Evolutionary conservation across 495 filamentous ascomycete species (phyloP).

Genomic region (Annulohypoxylon nitens): DNA sequence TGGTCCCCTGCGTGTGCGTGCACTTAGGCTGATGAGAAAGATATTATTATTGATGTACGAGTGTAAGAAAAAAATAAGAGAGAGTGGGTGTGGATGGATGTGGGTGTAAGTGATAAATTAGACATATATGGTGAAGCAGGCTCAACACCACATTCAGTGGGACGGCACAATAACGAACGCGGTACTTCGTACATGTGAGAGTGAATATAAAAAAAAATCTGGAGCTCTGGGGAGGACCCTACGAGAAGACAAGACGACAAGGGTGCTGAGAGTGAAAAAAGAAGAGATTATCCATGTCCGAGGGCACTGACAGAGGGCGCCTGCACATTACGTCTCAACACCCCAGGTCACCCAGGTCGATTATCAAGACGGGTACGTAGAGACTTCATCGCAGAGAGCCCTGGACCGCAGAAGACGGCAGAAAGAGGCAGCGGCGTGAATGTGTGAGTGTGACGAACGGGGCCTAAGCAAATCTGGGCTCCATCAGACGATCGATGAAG

Average conservation of each 20-base stretch:
- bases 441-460: slow-evolving; percentile 44
- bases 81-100: slow-evolving; percentile 27
- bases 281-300: slow-evolving; percentile 48
- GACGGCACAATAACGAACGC: slow-evolving; percentile 28
- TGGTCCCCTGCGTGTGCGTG: slow-evolving; percentile 42
- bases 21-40: slow-evolving; percentile 33
- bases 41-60: slow-evolving; percentile 37
- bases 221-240: slow-evolving; percentile 29
- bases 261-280: slow-evolving; percentile 24
- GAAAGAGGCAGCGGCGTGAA: background rate
- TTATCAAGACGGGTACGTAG: slow-evolving; percentile 32
- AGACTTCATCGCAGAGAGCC: background rate
- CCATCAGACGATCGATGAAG: slow-evolving; percentile 52
- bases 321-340: slow-evolving; percentile 48
- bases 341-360: slow-evolving; percentile 32
- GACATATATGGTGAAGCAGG: slow-evolving; percentile 39
- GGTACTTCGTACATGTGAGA: slow-evolving; percentile 21
- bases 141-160: slow-evolving; percentile 37
- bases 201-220: slow-evolving; percentile 44
- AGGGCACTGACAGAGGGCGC: slow-evolving; percentile 41
- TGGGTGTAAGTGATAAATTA: slow-evolving; percentile 47
- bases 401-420: background rate
- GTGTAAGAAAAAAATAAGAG: slow-evolving; percentile 28
- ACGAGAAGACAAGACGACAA: slow-evolving; percentile 38
- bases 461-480: slow-evolving; percentile 49